Base-by-base conservation (phyloP, 495 filamentous ascomycete species). In the Aspergillus heteromorphus region DNA sequence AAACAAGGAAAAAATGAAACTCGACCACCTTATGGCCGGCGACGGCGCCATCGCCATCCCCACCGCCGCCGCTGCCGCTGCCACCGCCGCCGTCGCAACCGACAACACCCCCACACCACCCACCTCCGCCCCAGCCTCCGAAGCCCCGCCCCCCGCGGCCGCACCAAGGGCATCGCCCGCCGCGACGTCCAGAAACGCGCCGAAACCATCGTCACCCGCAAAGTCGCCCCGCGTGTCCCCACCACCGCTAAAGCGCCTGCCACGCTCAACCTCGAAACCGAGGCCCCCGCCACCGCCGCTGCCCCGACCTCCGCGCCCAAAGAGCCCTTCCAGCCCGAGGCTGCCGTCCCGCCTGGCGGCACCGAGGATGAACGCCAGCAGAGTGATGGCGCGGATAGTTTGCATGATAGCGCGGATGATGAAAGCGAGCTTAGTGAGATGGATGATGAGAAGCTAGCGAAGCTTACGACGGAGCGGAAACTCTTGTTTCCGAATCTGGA, bases 351-450 rank as follows among this genome's bases (percentile, higher is more conserved):
- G n/a, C n/a, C n/a, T n/a, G n/a, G n/a, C n/a, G n/a, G n/a, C n/a
- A n/a, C n/a, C n/a, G n/a, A n/a, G n/a, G 67, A 57, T 4, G 65
- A 65, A 45, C 27, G 30, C 47, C 65, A 64, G 18, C 71, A 71
- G 23, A 72, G 66, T 27, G 77, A 75, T 43, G 75, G 73, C 6
- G 78, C 82, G 0, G 78, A 81, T 13, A 88, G 83, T 59, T 65
- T 87, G 13, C 85, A 88, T 55, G 88, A 90, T 51, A 86, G 81
- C 48, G 88, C 85, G 0, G 88, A 91, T 57, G 87, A 90, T 54
- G 88, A 92, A 68, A 91, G 86, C 63, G 88, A 91, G 55, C 69
- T 91, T 7, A 90, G 85, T 49, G 88, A 92, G 50, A 78, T 85
- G 5, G 78, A 82, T 29, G 78, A 80, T 21, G 72, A 70, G 56